Evolutionary conservation across 164 flowering plant genomes (phyloP), one percentile per base, ranked within the genome.

Genomic region (Taxillus chinensis): DNA sequence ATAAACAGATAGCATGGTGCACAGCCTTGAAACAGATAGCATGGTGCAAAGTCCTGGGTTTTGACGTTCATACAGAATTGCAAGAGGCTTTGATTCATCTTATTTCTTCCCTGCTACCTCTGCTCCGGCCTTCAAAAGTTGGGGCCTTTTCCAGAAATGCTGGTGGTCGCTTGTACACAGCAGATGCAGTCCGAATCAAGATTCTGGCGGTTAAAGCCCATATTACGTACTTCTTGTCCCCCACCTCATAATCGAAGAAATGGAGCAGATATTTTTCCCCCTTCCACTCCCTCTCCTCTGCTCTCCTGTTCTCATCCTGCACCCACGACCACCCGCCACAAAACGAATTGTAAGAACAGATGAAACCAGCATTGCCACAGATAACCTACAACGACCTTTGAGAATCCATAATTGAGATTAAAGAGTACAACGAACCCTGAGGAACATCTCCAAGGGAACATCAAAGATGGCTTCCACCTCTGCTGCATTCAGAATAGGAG

Each of bases 81-180:
- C 27, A 27, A 0, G 27, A 27, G 27, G 27, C 27, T 27, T 27
- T 27, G 27, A 27, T 27, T 27, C 27, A 27, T 27, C 27, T 27
- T 27, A 27, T 27, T 27, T 27, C 27, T 27, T 27, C 27, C 27
- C 27, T 27, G 2, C 27, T 27, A 27, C 27, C 27, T 27, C 27
- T 27, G 27, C 27, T 27, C 27, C 27, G 2, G 27, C 27, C 27
- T 27, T 2, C 27, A 27, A 27, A 27, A 27, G 27, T 27, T 27
- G 27, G 27, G 27, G 27, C 27, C 60, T 64, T 41, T 45, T 57
- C 87, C 82, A 76, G 67, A 80, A 78, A 16, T 2, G 65, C 80
- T 2, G 89, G 86, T 4, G 78, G 73, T 12, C 74, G 62, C 57
- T 79, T 65, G 76, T 67, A 78, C 27, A 82, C 77, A 42, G 73